phyloP scores from a whole-genome alignment of 31 red algal genomes.

The Porphyra umbilicalis region DNA sequence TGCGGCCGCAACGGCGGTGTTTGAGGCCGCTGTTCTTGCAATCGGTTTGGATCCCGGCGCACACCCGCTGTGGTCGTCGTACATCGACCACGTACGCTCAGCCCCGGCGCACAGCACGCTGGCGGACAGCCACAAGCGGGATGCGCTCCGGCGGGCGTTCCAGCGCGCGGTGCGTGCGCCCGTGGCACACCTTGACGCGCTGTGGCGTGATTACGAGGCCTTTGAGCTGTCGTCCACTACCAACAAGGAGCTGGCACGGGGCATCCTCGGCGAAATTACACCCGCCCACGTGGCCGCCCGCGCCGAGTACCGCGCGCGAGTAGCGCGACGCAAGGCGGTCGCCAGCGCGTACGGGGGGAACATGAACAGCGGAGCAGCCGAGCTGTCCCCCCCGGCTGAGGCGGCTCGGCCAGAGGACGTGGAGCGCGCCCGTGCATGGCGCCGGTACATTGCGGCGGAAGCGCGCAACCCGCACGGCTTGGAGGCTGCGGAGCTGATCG shows the following conservation, averaged over 20 bases:
- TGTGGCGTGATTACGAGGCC: slow-evolving; percentile 65
- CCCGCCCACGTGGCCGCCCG: slow-evolving; percentile 69
- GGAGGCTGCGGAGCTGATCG: slow-evolving; percentile 36
- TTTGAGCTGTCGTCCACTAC: slow-evolving; percentile 71
- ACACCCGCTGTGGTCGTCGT: background rate
- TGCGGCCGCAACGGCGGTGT: background rate
- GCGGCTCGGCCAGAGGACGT: slow-evolving; percentile 29
- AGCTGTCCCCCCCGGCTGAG: slow-evolving; percentile 36
- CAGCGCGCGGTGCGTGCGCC: slow-evolving; percentile 78
- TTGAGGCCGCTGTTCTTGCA: background rate
- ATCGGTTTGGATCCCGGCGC: background rate
- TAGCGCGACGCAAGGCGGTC: slow-evolving; percentile 51
- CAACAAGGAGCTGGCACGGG: slow-evolving; percentile 72
- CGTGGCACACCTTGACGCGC: slow-evolving; percentile 54
- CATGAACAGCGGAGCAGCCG: background rate
- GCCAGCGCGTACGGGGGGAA: slow-evolving; percentile 10
- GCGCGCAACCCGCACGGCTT: slow-evolving; percentile 41
- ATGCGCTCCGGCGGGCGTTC: slow-evolving; percentile 62
- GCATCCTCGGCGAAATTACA: slow-evolving; percentile 50
- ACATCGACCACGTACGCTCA: background rate
- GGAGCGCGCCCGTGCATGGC: slow-evolving; percentile 64
- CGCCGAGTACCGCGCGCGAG: slow-evolving; percentile 73
- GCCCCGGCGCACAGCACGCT: slow-evolving; percentile 15
- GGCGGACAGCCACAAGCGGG: slow-evolving; percentile 61
- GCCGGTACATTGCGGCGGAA: slow-evolving; percentile 65